Conservation (phyloP, 139 green algal species). For the Nannochloris sp. region DNA sequence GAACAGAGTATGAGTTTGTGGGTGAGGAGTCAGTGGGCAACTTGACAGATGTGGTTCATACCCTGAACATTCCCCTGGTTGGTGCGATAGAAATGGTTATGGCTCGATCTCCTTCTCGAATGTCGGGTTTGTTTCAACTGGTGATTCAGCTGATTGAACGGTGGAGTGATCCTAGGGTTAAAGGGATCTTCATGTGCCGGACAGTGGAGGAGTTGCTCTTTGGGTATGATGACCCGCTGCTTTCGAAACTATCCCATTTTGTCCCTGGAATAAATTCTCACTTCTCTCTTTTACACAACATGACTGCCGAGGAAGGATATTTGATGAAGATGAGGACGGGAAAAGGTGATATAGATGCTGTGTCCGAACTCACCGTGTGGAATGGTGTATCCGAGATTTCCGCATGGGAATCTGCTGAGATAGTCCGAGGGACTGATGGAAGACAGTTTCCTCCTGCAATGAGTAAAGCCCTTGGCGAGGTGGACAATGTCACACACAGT, state of each 20-base stretch:
- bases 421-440: slow-evolving; percentile 25
- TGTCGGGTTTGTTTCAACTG: slow-evolving; percentile 6
- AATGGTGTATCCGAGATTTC: slow-evolving; percentile 14
- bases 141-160: slow-evolving; percentile 18
- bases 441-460: slow-evolving; percentile 31
- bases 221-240: slow-evolving; percentile 34
- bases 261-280: slow-evolving; percentile 12
- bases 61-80: slow-evolving; percentile 35
- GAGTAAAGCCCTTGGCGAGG: slow-evolving; percentile 8
- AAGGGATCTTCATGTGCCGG: slow-evolving; percentile 32
- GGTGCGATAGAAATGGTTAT: slow-evolving; percentile 22
- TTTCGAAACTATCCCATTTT: slow-evolving; percentile 13
- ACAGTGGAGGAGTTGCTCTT: slow-evolving; percentile 33
- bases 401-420: slow-evolving; percentile 22
- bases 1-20: slow-evolving; percentile 12
- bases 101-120: neutral
- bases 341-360: slow-evolving; percentile 1
- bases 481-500: neutral
- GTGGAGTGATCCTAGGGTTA: slow-evolving; percentile 13
- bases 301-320: slow-evolving; percentile 5
- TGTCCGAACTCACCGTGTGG: slow-evolving; percentile 27
- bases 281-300: slow-evolving; percentile 27
- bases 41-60: slow-evolving; percentile 25
- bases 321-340: slow-evolving; percentile 12
- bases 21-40: slow-evolving; percentile 2